phyloP scores from a whole-genome alignment of 345 rosid genomes.

The Euclidium syriacum region DNA sequence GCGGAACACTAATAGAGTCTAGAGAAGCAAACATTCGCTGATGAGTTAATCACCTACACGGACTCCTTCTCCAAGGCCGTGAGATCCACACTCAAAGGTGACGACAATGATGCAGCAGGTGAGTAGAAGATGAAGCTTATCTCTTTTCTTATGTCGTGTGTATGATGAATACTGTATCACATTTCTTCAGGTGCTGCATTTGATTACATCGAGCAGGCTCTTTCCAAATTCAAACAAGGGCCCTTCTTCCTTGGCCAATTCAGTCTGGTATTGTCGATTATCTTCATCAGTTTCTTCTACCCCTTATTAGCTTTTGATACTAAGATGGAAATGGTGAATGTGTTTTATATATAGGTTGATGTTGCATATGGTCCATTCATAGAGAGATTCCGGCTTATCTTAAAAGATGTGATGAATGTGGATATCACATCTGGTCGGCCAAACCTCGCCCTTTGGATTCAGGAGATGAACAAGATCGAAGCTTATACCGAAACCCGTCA shows the following conservation, averaged over 20 bases:
- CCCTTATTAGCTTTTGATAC: background rate
- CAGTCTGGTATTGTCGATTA: conserved; percentile 41
- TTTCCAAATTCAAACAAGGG: conserved; percentile 61
- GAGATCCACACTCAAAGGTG: conserved; percentile 43
- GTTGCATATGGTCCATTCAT: conserved; percentile 74
- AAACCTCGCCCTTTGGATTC: conserved; percentile 63
- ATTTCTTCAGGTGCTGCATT: conserved; percentile 51
- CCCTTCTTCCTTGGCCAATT: conserved; percentile 77
- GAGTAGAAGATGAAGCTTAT: background rate
- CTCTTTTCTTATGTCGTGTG: background rate
- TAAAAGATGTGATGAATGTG: conserved; percentile 45
- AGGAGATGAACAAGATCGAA: conserved; percentile 69
- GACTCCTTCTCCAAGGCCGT: conserved; percentile 46
- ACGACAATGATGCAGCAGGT: conserved; percentile 40
- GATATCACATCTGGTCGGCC: conserved; percentile 70
- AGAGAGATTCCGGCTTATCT: conserved; percentile 51
- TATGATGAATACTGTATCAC: background rate
- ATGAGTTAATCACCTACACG: conserved; percentile 54
- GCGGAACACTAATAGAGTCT: conserved; percentile 41
- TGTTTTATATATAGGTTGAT: conserved; percentile 46
- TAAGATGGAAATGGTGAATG: background rate
- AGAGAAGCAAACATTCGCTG: conserved; percentile 57
- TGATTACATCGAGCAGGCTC: conserved; percentile 63
- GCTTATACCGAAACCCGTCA: conserved; percentile 63
- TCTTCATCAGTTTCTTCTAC: background rate